phyloP scores from a whole-genome alignment of 192 early-diverging fungal species.

The Entomortierella beljakovae region DNA sequence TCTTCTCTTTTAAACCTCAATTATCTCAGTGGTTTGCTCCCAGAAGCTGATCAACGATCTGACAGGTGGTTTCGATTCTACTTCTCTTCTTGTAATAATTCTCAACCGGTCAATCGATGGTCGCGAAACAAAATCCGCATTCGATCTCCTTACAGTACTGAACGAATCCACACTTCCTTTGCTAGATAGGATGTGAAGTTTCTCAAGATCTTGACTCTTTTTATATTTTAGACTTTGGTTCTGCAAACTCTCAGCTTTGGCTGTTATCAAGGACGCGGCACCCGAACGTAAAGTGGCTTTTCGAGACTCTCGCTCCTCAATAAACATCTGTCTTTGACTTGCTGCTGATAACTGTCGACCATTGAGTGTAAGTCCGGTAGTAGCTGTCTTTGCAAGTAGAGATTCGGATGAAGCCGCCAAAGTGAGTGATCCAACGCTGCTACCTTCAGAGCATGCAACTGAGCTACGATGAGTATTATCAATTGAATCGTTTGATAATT shows the following conservation, averaged over 20 bases:
- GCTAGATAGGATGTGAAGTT: too few species aligned
- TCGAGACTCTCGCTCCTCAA: conserved; percentile 26
- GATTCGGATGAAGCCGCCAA: conserved; percentile 30
- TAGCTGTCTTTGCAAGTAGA: not conserved
- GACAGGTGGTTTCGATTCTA: conserved; percentile 29
- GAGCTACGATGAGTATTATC: not conserved
- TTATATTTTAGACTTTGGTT: not conserved
- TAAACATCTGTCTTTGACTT: conserved; percentile 3
- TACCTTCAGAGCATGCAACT: conserved; percentile 7
- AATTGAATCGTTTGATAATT: too few species aligned
- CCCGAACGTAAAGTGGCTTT: conserved; percentile 26
- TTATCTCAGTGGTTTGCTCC: conserved; percentile 27
- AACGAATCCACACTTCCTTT: too few species aligned
- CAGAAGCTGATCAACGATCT: conserved; percentile 50
- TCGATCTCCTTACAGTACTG: too few species aligned
- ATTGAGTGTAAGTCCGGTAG: not conserved
- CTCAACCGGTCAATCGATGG: conserved; percentile 50
- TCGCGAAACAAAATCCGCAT: not conserved
- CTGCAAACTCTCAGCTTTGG: conserved; percentile 25
- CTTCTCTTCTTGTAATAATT: conserved; percentile 27
- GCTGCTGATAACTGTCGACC: not conserved
- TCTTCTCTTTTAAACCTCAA: conserved; percentile 20
- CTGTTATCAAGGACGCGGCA: conserved; percentile 20
- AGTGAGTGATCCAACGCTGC: conserved; percentile 29
- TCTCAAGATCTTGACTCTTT: not conserved